phyloP scores from a whole-genome alignment of 352 stramenopile genomes.

The Phytophthora parvispora region DNA sequence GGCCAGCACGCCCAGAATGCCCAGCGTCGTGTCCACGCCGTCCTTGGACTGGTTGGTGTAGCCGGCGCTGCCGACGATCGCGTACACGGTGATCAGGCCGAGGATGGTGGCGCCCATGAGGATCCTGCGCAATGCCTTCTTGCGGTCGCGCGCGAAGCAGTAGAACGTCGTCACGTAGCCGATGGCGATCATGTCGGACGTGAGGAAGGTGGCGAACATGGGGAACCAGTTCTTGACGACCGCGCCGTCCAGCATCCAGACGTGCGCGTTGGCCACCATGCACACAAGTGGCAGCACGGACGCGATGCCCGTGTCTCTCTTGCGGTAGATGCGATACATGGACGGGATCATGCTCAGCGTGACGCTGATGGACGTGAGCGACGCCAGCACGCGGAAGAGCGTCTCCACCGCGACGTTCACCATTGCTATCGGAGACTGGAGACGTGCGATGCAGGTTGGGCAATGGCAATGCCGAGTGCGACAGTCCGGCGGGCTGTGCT shows the following conservation, averaged over 20 bases:
- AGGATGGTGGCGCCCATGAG: slow-evolving; percentile 21
- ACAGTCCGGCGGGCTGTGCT: background rate
- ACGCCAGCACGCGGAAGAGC: slow-evolving; percentile 42
- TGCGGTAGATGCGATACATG: slow-evolving; percentile 48
- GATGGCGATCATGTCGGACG: slow-evolving; percentile 31
- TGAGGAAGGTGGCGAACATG: slow-evolving; percentile 47
- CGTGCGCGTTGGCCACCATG: slow-evolving; percentile 39
- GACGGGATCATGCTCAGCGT: slow-evolving; percentile 47
- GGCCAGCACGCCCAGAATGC: slow-evolving; percentile 35
- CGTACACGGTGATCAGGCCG: slow-evolving; percentile 35
- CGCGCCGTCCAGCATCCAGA: slow-evolving; percentile 50
- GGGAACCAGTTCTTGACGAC: slow-evolving; percentile 49
- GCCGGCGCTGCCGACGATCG: slow-evolving; percentile 24
- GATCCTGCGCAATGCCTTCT: slow-evolving; percentile 30
- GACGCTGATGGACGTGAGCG: slow-evolving; percentile 37
- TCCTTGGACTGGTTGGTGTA: slow-evolving; percentile 44
- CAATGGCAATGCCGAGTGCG: too few relatives aligned
- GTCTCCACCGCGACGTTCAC: slow-evolving; percentile 38
- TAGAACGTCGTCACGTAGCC: slow-evolving; percentile 35
- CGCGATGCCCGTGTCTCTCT: slow-evolving; percentile 38
- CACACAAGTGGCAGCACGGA: slow-evolving; percentile 49
- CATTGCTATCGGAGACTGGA: slow-evolving; percentile 8
- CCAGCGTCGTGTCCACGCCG: slow-evolving; percentile 35
- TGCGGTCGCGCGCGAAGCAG: slow-evolving; percentile 37
- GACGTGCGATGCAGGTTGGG: background rate